Percentiles rank a stretch among this genome's conserved stretches.
Evolutionary conservation across 345 rosid genomes (phyloP).

Genomic region (Salix arbutifolia): DNA sequence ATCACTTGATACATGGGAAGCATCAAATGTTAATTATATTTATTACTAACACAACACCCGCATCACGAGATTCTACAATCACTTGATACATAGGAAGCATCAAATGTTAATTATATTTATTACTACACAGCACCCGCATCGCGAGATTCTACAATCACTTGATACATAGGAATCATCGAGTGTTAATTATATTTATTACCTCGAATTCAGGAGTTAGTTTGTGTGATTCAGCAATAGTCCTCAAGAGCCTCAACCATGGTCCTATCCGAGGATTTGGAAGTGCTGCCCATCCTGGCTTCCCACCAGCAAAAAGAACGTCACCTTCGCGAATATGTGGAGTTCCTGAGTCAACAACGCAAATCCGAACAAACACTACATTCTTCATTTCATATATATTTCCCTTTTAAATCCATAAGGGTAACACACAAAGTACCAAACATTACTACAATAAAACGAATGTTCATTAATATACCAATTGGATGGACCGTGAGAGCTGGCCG

Average conservation of each 20-base stretch:
- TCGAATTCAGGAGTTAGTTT: conserved; percentile 90
- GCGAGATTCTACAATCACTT: no score
- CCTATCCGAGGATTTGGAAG: conserved; percentile 82
- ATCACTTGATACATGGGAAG: no score
- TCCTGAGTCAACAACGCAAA: conserved; percentile 40
- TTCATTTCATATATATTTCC: not conserved
- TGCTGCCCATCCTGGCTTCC: conserved; percentile 91
- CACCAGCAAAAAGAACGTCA: conserved; percentile 81
- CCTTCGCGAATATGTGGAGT: conserved; percentile 89
- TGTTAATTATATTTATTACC: conserved; percentile 28
- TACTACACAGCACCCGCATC: conserved; percentile 19
- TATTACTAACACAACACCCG: no score
- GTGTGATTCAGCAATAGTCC: conserved; percentile 59
- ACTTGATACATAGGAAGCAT: no score
- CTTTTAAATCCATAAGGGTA: not conserved
- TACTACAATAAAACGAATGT: not conserved
- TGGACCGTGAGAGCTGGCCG: conserved; percentile 91
- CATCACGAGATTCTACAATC: no score
- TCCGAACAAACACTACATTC: not conserved
- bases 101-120: no score
- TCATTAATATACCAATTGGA: conserved; percentile 56
- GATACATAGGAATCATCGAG: no score
- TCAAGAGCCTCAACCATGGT: conserved; percentile 80
- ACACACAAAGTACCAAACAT: not conserved
- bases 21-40: no score